Evolutionary conservation across 768 basidiomycete genomes (phyloP), one percentile per base, ranked within the genome.

Genomic region (Postia placenta): DNA sequence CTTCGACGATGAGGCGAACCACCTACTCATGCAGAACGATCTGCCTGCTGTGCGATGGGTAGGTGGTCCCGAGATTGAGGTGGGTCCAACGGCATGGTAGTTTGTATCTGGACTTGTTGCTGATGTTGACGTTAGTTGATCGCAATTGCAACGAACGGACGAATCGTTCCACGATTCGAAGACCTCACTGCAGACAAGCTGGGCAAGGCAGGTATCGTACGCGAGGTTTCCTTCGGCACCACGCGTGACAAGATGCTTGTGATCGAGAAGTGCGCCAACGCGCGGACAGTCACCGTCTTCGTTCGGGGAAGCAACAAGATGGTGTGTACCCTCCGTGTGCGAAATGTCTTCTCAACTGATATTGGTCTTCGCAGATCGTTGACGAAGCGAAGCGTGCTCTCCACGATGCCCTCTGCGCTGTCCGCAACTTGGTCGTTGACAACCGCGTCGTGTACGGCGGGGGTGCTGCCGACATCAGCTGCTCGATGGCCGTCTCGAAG

Each of bases 181-280:
- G 96, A 99, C 67, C 80, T 99, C 30, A 83, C 90, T 0, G 66
- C 84, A 14, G 87, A 83, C 56, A 99, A 99, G 69, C 80, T 99
- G 12, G 96, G 96, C 12, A 81, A 80, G 52, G 96, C 96, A 0
- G 96, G 96, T 11, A 70, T 95, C 47, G 95, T 99, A 5, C 81
- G 94, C 27, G 95, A 99, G 69, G 66, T 99, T 48, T 81, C 90
- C 5, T 99, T 99, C 67, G 96, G 96, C 42, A 99, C 96, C 7
- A 99, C 96, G 14, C 80, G 92, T 53, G 96, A 99, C 69, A 97
- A 97, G 75, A 99, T 99, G 96, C 81, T 99, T 48, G 88, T 98
- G 54, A 95, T 99, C 57, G 96, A 98, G 67, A 94, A 98, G 61
- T 98, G 95, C 60, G 95, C 96, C 15, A 99, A 99, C 71, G 81